Evolutionary conservation across 2,329 filamentous ascomycete species (phyloP).

Genomic region (Claviceps humidiphila): DNA sequence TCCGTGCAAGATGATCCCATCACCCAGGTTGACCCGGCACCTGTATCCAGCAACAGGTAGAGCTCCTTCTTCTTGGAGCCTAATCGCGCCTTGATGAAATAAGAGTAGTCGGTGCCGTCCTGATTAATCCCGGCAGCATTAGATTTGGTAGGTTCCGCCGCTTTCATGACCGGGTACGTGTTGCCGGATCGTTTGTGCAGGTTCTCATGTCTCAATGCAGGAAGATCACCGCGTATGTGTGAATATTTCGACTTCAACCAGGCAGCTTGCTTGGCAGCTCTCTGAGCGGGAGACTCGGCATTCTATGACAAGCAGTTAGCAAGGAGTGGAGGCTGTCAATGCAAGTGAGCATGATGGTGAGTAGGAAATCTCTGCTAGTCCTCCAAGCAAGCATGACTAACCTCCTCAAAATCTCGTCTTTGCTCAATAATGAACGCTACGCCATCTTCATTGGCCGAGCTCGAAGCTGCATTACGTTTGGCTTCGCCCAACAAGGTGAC

Average conservation of each 20-base stretch:
- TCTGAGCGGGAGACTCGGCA: conserved; percentile 1
- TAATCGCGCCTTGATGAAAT: conserved; percentile 45
- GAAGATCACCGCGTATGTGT: not conserved
- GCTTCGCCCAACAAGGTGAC: conserved; percentile 10
- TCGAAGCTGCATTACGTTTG: conserved; percentile 11
- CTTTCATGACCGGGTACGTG: conserved; percentile 32
- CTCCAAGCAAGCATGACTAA: not conserved
- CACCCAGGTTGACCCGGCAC: conserved; percentile 67
- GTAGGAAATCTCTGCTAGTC: not conserved
- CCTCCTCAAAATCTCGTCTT: conserved; percentile 12
- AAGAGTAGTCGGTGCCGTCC: conserved; percentile 53
- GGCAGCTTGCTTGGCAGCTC: conserved; percentile 8
- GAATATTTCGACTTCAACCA: conserved; percentile 8
- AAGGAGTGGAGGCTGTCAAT: conserved; percentile 13
- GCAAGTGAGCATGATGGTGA: not conserved
- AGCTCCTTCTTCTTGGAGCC: conserved; percentile 41
- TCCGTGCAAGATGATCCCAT: conserved; percentile 59
- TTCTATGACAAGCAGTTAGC: conserved; percentile 2
- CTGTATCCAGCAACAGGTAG: conserved; percentile 53
- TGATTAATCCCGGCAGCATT: conserved; percentile 45
- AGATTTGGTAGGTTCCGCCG: conserved; percentile 29
- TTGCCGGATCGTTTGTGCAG: conserved; percentile 25
- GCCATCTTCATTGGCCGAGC: conserved; percentile 7
- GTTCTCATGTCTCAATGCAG: not conserved
- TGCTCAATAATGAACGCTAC: conserved; percentile 30